A percentile compares a stretch with the other conserved stretches of the same genome.
Evolutionary conservation across 768 basidiomycete genomes (phyloP).

Genomic region (Ramaria sp.): DNA sequence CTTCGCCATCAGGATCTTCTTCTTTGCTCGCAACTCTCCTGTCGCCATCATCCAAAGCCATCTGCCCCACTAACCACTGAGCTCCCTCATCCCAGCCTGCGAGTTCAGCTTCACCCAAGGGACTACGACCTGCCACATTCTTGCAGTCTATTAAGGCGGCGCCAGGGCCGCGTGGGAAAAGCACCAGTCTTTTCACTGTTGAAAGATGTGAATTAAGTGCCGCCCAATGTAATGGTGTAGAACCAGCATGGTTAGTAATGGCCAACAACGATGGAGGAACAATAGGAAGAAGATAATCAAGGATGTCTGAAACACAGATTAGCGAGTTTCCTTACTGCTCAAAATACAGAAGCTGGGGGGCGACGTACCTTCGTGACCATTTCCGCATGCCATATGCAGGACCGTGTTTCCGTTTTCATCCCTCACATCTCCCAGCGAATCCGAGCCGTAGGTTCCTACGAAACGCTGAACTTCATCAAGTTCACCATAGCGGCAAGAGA

Average conservation of each 20-base stretch:
- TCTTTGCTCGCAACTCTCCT: slow-evolving; percentile 19
- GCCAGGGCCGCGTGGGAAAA: slow-evolving; percentile 49
- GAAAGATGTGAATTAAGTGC: slow-evolving; percentile 71
- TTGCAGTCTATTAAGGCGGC: slow-evolving; percentile 63
- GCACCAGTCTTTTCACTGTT: slow-evolving; percentile 48
- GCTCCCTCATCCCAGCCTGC: slow-evolving; percentile 79
- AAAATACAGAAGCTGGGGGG: slow-evolving; percentile 6
- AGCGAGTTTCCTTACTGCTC: slow-evolving; percentile 6
- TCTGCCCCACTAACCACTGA: slow-evolving; percentile 70
- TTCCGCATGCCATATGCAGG: slow-evolving; percentile 81
- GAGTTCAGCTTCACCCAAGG: slow-evolving; percentile 74
- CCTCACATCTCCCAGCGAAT: slow-evolving; percentile 34
- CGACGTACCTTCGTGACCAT: slow-evolving; percentile 74
- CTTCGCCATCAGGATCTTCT: slow-evolving; percentile 20
- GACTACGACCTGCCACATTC: slow-evolving; percentile 61
- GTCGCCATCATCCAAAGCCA: slow-evolving; percentile 50
- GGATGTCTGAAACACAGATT: slow-evolving; percentile 42
- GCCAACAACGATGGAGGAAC: slow-evolving; percentile 43
- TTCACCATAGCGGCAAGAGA: slow-evolving; percentile 84
- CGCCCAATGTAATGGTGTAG: slow-evolving; percentile 90
- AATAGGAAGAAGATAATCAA: slow-evolving; percentile 63
- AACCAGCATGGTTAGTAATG: slow-evolving; percentile 56
- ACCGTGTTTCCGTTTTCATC: slow-evolving; percentile 75
- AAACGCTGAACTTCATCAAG: slow-evolving; percentile 66
- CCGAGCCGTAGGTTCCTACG: slow-evolving; percentile 43